Conservation (phyloP, 176 grass and related monocot species). For the Carex parvula region DNA sequence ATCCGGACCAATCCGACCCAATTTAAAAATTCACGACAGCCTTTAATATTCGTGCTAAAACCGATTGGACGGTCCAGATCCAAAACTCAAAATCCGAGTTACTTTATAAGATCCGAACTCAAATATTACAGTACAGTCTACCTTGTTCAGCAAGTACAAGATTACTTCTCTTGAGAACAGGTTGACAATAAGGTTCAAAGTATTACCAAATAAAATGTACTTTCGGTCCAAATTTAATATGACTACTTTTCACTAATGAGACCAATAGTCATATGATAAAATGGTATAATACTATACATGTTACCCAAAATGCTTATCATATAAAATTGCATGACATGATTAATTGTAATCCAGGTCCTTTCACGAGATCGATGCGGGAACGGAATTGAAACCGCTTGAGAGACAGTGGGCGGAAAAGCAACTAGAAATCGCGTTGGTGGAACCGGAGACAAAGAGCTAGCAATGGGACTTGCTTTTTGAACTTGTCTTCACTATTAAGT, state of each 20-base stretch:
- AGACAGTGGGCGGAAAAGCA: no score
- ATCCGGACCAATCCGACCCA: no score
- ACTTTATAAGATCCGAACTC: no score
- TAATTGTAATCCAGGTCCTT: not conserved
- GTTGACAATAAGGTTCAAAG: not conserved
- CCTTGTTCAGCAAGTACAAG: not conserved
- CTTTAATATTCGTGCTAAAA: no score
- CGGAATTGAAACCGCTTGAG: no score
- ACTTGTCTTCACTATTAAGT: not conserved
- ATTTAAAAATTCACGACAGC: no score
- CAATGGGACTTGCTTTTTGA: not conserved
- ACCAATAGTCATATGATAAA: not conserved
- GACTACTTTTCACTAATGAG: not conserved
- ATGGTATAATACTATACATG: no score
- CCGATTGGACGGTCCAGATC: no score
- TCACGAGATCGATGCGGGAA: not conserved
- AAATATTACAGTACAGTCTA: not conserved
- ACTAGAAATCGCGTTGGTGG: not conserved
- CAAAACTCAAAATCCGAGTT: no score
- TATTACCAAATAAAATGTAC: not conserved
- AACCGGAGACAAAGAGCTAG: not conserved
- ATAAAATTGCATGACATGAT: not conserved
- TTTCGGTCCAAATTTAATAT: not conserved
- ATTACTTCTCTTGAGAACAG: not conserved
- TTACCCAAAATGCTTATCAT: not conserved